Conservation (phyloP, 2,329 filamentous ascomycete genomes). For the Pseudodiploospora longispora region DNA sequence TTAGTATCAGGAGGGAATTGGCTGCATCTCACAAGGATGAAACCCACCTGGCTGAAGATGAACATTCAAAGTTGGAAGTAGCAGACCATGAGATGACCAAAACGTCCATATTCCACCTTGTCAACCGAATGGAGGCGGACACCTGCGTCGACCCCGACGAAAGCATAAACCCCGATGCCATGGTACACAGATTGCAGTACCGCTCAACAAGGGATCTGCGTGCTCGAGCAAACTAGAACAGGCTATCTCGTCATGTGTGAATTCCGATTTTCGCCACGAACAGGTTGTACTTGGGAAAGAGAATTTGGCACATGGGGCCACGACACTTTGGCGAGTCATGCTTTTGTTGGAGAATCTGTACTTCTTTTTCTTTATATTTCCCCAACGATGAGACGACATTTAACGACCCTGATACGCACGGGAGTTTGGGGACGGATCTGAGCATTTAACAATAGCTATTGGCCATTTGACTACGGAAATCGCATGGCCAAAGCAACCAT, state of each 20-base stretch:
- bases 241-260: no score
- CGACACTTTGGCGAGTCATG: no score
- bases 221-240: constrained; percentile 13
- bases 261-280: no score
- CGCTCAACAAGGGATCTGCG: constrained; percentile 34
- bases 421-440: constrained; percentile 6
- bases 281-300: no score
- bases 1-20: constrained; percentile 43
- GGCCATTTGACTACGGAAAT: constrained; percentile 3
- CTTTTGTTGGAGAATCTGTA: no score
- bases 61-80: constrained; percentile 15
- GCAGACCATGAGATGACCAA: constrained; percentile 11
- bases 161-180: constrained; percentile 30
- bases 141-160: constrained; percentile 33
- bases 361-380: no score
- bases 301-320: no score
- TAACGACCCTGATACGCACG: constrained; percentile 9
- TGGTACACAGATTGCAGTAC: constrained; percentile 31
- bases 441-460: constrained; percentile 7
- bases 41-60: constrained; percentile 14
- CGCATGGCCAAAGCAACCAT: constrained; percentile 5
- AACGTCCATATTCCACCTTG: constrained; percentile 9
- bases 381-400: constrained; percentile 8
- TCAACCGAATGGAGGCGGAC: constrained; percentile 25
- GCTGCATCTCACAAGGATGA: constrained; percentile 20